Evolutionary conservation across 208 protist genomes (phyloP).

Genomic region (Plasmodiophora brassicae): DNA sequence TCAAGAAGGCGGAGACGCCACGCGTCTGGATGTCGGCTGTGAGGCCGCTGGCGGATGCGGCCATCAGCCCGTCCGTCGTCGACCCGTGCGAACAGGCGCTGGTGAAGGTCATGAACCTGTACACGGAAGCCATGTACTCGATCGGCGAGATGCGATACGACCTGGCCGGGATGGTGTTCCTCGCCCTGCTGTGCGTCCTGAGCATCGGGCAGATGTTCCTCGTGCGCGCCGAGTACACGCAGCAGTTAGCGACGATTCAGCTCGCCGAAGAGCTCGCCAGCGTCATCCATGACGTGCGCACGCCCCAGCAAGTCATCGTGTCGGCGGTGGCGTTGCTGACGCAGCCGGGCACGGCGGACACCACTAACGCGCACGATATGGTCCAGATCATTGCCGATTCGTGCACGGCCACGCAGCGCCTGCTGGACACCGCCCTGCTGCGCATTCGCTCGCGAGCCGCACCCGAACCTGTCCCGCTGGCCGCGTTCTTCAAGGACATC

Average conservation of each 20-base stretch:
- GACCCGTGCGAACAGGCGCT: too few species aligned
- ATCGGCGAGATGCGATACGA: neutral
- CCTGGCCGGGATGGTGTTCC: slow-evolving; percentile 11
- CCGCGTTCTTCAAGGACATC: neutral
- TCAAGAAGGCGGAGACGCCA: too few species aligned
- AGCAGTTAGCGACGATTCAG: slow-evolving; percentile 16
- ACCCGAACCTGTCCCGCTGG: neutral
- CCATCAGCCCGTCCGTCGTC: too few species aligned
- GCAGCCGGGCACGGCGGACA: neutral
- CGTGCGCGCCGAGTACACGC: neutral
- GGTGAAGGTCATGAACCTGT: neutral
- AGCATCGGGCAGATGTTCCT: neutral
- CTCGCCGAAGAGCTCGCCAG: slow-evolving; percentile 13
- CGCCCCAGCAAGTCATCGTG: slow-evolving; percentile 22
- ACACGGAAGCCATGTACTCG: neutral
- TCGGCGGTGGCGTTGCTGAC: neutral
- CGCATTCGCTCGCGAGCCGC: neutral
- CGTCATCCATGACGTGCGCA: slow-evolving; percentile 16
- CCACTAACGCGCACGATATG: too few species aligned
- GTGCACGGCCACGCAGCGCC: slow-evolving; percentile 3
- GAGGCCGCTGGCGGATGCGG: too few species aligned
- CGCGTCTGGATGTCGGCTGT: too few species aligned
- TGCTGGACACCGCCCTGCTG: neutral
- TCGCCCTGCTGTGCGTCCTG: neutral
- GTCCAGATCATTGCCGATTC: slow-evolving; percentile 8